Base-by-base conservation (phyloP, 495 filamentous ascomycete species). In the Pseudoneurospora amorphoporcata region DNA sequence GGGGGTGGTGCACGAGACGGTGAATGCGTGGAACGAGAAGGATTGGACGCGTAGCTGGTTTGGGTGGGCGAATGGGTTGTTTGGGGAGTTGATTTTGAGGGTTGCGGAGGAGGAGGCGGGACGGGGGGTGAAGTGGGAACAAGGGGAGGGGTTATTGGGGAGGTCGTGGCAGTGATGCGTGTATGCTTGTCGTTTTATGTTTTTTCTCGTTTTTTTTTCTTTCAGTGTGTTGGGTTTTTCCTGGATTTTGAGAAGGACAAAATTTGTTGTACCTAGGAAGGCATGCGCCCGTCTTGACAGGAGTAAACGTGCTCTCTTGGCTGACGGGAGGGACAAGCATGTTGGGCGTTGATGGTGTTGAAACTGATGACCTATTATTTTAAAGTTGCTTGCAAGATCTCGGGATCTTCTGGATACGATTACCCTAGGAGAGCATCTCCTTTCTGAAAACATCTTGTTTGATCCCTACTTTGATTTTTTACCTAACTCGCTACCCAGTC, bases 41-140 rank as follows among this genome's bases (percentile, higher is more conserved):
- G 75, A 82, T 65, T 92, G 87, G 87, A 87, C 89, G 39, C 80
- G 89, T 75, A 83, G 87, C 75, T 91, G 89, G 89, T 91, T 91
- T 71, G 89, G 88, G 2, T 91, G 89, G 90, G 89, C 88, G 6
- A 92, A 91, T 75, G 89, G 89, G 17, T 79, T 92, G 71, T 90
- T 91, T 77, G 90, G 90, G 3, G 87, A 91, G 77, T 82, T 88
- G 79, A 84, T 92, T 41, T 73, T 92, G 73, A 70, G 68, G 71
- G 79, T 81, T 69, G 75, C 76, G 6, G 75, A 76, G 61, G 76
- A 81, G 9, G 80, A 80, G 70, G 53, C 77, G 72, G 45, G 10
- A 68, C 73, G 75, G 72, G 76, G 74, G 14, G 69, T 77, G 5
- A 29, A 68, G 65, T 61, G 53, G 53, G 53, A 61, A 10, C 65